Conservation (phyloP, 805 yeast species). For the Nakazawaea ishiwadae region DNA sequence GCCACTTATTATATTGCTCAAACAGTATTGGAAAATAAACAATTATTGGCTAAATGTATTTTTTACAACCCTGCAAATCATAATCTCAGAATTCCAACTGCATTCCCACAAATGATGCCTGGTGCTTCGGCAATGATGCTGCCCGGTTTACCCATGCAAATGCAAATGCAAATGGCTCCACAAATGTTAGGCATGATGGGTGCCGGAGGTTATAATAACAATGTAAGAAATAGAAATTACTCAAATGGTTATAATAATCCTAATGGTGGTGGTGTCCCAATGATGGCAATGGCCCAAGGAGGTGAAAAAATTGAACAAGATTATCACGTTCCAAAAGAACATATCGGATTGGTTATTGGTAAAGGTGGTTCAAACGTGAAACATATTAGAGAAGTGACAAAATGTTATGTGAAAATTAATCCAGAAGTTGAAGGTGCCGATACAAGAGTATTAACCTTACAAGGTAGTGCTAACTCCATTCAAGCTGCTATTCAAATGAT, state of each 20-base stretch:
- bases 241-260: constrained; percentile 17
- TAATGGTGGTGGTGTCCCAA: constrained; percentile 13
- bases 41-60: constrained; percentile 49
- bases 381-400: constrained; percentile 70
- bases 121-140: constrained; percentile 10
- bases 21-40: constrained; percentile 58
- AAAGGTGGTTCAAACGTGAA: constrained; percentile 80
- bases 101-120: constrained; percentile 16
- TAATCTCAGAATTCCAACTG: constrained; percentile 25
- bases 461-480: constrained; percentile 63
- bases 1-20: constrained; percentile 74
- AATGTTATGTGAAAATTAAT: constrained; percentile 70
- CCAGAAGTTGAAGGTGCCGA: constrained; percentile 47
- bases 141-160: constrained; percentile 10
- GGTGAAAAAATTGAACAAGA: constrained; percentile 66
- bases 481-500: constrained; percentile 71
- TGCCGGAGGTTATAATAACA: constrained; percentile 14
- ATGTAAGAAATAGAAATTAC: constrained; percentile 12
- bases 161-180: constrained; percentile 12
- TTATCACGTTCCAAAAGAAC: constrained; percentile 68
- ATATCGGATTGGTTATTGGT: constrained; percentile 83
- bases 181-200: constrained; percentile 15
- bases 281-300: constrained; percentile 19
- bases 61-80: constrained; percentile 55
- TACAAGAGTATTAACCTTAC: constrained; percentile 62